A percentile compares a stretch with the other conserved stretches of the same genome.
Conservation (phyloP, 495 filamentous ascomycete species). For the Penicillium ucsense region DNA sequence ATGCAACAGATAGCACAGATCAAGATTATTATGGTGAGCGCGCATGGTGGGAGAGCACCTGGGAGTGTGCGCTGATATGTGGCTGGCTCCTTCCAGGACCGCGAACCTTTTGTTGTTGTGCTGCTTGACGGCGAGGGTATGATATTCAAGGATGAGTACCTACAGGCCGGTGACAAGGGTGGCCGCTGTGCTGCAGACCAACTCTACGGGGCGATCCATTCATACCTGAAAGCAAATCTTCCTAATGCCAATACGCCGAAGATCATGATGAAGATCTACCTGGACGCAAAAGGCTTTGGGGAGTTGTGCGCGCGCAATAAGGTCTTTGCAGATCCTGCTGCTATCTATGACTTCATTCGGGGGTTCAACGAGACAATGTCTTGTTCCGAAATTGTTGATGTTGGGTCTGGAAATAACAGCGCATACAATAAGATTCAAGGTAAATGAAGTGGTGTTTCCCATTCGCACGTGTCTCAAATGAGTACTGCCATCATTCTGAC, state of each 20-base stretch:
- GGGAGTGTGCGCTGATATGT: slow-evolving; percentile 15
- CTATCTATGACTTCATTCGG: slow-evolving; percentile 57
- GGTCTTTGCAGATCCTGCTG: slow-evolving; percentile 38
- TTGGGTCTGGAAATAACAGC: slow-evolving; percentile 58
- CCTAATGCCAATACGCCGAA: slow-evolving; percentile 43
- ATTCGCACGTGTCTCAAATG: background rate
- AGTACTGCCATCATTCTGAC: slow-evolving; percentile 3
- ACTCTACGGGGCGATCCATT: slow-evolving; percentile 44
- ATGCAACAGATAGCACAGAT: slow-evolving; percentile 41
- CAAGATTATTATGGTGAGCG: slow-evolving; percentile 41
- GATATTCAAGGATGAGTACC: slow-evolving; percentile 59
- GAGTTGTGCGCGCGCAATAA: slow-evolving; percentile 50
- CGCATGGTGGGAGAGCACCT: background rate
- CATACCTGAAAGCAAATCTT: slow-evolving; percentile 36
- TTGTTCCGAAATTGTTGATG: slow-evolving; percentile 67
- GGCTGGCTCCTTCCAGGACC: slow-evolving; percentile 40
- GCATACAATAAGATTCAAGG: slow-evolving; percentile 69
- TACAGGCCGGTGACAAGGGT: slow-evolving; percentile 56
- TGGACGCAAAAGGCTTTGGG: slow-evolving; percentile 55
- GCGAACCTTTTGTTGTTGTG: slow-evolving; percentile 65
- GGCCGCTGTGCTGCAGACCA: slow-evolving; percentile 60
- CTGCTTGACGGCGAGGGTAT: slow-evolving; percentile 72
- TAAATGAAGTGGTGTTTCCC: slow-evolving; percentile 24
- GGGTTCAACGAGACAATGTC: slow-evolving; percentile 68
- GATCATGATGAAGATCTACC: slow-evolving; percentile 59